Percentiles rank a stretch among this genome's conserved stretches.
phyloP scores from a whole-genome alignment of 169 alveolate species.

The Eimeria acervulina region DNA sequence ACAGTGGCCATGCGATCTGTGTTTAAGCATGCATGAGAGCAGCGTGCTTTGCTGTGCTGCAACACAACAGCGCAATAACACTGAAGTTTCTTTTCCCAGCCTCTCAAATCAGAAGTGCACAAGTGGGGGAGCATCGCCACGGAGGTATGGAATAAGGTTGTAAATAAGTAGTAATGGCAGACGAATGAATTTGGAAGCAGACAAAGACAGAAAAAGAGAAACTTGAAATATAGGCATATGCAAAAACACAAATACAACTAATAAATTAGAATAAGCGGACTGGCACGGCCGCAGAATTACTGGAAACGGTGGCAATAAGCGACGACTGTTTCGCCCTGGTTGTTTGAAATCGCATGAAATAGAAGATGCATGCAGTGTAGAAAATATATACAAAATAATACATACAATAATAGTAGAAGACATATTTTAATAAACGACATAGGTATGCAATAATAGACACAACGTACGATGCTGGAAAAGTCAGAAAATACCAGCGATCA shows the following conservation, averaged over 20 bases:
- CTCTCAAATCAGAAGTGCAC: not conserved
- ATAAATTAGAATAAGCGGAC: not conserved
- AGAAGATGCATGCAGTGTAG: too few relatives aligned
- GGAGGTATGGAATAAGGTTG: not conserved
- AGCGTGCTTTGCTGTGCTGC: not conserved
- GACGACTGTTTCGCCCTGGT: not conserved
- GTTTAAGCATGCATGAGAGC: not conserved
- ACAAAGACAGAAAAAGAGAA: not conserved
- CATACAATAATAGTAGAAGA: too few relatives aligned
- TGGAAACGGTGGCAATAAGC: not conserved
- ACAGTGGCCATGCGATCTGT: not conserved
- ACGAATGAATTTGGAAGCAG: not conserved
- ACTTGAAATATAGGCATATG: not conserved
- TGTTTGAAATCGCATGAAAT: not conserved
- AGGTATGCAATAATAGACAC: too few relatives aligned
- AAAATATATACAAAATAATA: too few relatives aligned
- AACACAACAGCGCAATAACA: not conserved
- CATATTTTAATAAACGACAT: too few relatives aligned
- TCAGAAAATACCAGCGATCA: too few relatives aligned
- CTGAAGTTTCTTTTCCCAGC: not conserved
- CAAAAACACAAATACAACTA: not conserved
- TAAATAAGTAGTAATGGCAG: not conserved
- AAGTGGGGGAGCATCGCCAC: not conserved
- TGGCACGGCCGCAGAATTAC: not conserved
- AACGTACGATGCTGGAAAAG: too few relatives aligned